Percentiles rank a stretch among this genome's conserved stretches.
Conservation (phyloP, 2,329 filamentous ascomycete species). For the Ophiocordyceps unilateralis region DNA sequence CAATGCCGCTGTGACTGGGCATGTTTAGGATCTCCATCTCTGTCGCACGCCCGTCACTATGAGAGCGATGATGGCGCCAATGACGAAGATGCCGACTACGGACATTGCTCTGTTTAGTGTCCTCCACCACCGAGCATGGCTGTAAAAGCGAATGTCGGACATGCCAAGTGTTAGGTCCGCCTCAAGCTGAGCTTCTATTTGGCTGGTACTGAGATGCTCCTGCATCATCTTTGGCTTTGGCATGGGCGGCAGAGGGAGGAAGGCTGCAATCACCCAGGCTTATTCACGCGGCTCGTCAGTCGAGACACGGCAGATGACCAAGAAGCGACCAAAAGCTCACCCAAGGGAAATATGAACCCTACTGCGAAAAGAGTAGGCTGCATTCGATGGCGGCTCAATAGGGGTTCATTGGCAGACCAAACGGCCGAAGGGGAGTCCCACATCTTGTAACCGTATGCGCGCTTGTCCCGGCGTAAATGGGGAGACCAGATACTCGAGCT, state of each 20-base stretch:
- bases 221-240: constrained; percentile 35
- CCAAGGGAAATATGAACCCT: constrained; percentile 62
- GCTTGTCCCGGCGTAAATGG: constrained; percentile 48
- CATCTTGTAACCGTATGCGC: constrained; percentile 38
- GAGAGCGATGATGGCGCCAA: constrained; percentile 33
- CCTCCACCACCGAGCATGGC: constrained; percentile 42
- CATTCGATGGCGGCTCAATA: constrained; percentile 50
- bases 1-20: not conserved
- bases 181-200: constrained; percentile 19
- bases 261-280: constrained; percentile 65
- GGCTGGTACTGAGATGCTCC: constrained; percentile 20
- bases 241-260: constrained; percentile 51
- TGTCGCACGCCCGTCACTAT: constrained; percentile 33
- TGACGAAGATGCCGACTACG: constrained; percentile 33
- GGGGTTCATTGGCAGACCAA: constrained; percentile 41
- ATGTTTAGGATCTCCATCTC: constrained; percentile 22
- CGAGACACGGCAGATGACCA: not conserved
- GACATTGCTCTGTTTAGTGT: constrained; percentile 42
- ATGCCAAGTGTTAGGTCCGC: constrained; percentile 16
- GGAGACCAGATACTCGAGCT: constrained; percentile 55
- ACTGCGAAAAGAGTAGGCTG: constrained; percentile 60
- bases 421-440: constrained; percentile 61
- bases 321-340: constrained; percentile 21
- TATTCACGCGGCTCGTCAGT: constrained; percentile 1
- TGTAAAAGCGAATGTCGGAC: constrained; percentile 28